Conservation (phyloP, 2,329 filamentous ascomycete genomes). For the Claviceps sp. region DNA sequence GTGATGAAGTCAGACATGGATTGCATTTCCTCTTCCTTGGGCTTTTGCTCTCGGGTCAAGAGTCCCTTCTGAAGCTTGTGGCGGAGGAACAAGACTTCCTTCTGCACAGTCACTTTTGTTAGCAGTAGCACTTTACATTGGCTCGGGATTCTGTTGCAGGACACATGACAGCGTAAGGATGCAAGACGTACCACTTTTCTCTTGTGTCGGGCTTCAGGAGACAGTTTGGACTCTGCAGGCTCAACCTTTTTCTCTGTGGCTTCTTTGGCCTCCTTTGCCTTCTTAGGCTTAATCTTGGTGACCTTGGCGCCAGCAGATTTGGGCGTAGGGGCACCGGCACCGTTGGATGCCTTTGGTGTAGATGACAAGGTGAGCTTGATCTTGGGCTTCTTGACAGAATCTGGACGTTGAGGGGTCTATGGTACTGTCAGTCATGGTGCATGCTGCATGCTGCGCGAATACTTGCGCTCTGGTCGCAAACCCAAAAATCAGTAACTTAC, state of each 20-base stretch:
- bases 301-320: slow-evolving; percentile 43
- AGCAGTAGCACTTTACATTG: background rate
- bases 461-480: background rate
- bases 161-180: background rate
- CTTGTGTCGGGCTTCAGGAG: slow-evolving; percentile 40
- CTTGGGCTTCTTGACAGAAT: slow-evolving; percentile 55
- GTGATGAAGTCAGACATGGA: slow-evolving; percentile 63
- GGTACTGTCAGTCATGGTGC: background rate
- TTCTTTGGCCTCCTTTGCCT: slow-evolving; percentile 42
- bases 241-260: slow-evolving; percentile 44
- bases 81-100: slow-evolving; percentile 79
- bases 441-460: too few relatives aligned
- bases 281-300: slow-evolving; percentile 44
- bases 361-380: slow-evolving; percentile 51
- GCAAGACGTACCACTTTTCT: slow-evolving; percentile 43
- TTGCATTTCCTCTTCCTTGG: slow-evolving; percentile 77
- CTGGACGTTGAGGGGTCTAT: slow-evolving; percentile 43
- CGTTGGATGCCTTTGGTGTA: slow-evolving; percentile 58
- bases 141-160: background rate
- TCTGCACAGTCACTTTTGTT: slow-evolving; percentile 25
- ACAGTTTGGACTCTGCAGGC: slow-evolving; percentile 43
- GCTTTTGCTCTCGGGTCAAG: slow-evolving; percentile 67
- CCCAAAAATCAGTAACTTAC: slow-evolving; percentile 16
- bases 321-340: slow-evolving; percentile 24
- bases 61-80: slow-evolving; percentile 94